Evolutionary conservation across 2,329 filamentous ascomycete species (phyloP).

Genomic region (Ascochyta lentis): DNA sequence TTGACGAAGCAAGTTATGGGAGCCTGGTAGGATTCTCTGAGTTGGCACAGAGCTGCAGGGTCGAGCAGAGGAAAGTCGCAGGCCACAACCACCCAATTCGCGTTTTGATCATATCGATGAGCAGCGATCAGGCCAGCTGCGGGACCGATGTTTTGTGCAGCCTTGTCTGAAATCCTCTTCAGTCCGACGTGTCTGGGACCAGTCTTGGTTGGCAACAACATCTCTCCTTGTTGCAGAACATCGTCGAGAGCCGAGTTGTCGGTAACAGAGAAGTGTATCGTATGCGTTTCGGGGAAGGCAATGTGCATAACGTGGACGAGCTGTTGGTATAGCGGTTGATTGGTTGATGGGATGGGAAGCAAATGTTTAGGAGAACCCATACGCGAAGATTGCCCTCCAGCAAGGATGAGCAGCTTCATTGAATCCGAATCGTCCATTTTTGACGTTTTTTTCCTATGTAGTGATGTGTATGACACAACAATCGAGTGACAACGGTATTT

Average conservation of each 20-base stretch:
- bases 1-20: constrained; percentile 15
- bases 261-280: background rate
- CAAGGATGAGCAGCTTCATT: background rate
- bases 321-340: constrained; percentile 4
- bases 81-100: constrained; percentile 8
- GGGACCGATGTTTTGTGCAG: constrained; percentile 2
- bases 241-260: background rate
- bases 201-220: background rate
- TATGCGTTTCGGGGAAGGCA: background rate
- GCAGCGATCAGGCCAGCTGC: constrained; percentile 14
- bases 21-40: constrained; percentile 1
- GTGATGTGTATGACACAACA: background rate
- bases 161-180: constrained; percentile 1
- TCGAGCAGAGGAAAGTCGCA: constrained; percentile 15
- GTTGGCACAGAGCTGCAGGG: constrained; percentile 7
- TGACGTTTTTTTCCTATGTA: background rate
- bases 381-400: constrained; percentile 8
- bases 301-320: background rate
- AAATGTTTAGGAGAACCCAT: constrained; percentile 15
- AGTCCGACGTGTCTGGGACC: background rate
- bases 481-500: too few species aligned
- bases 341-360: constrained; percentile 1
- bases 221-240: background rate
- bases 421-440: background rate
- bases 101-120: constrained; percentile 2